phyloP scores from a whole-genome alignment of 805 yeast species.

The Candida jianshihensis region DNA sequence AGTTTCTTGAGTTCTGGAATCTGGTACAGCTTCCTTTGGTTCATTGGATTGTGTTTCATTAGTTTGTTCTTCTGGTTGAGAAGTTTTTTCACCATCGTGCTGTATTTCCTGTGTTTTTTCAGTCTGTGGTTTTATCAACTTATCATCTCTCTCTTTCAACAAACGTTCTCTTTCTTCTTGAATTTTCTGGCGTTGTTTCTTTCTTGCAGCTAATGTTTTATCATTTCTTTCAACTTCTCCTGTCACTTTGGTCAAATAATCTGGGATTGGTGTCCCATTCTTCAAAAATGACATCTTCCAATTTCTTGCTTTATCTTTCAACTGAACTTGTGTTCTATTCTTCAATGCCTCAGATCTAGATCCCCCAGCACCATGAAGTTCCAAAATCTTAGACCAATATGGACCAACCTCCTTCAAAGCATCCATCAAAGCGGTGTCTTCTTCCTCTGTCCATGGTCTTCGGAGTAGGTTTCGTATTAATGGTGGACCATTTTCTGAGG shows the following conservation, averaged over 20 bases:
- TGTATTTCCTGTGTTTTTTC: no score
- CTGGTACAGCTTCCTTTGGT: no score
- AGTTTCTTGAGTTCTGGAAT: no score
- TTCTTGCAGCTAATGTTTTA: constrained; percentile 28
- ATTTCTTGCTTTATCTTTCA: constrained; percentile 94
- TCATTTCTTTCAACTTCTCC: constrained; percentile 68
- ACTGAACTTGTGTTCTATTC: constrained; percentile 83
- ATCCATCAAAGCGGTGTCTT: constrained; percentile 74
- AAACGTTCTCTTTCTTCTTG: constrained; percentile 5
- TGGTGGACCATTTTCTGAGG: not conserved
- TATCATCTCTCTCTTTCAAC: not conserved
- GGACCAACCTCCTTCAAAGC: constrained; percentile 84
- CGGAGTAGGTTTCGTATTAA: constrained; percentile 32
- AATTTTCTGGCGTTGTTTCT: constrained; percentile 12
- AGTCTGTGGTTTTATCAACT: not conserved
- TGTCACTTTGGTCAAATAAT: constrained; percentile 74
- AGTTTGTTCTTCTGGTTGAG: no score
- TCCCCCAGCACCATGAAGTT: constrained; percentile 93
- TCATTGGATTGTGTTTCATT: no score
- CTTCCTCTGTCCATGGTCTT: constrained; percentile 82
- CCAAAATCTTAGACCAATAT: constrained; percentile 87
- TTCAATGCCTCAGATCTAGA: constrained; percentile 73
- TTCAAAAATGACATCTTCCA: constrained; percentile 86
- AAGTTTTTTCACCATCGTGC: no score
- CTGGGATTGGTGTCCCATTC: constrained; percentile 70